Percentiles rank a stretch among this genome's conserved stretches.
Conservation (phyloP, 805 yeast species). For the Ogataea nitratoaversa region DNA sequence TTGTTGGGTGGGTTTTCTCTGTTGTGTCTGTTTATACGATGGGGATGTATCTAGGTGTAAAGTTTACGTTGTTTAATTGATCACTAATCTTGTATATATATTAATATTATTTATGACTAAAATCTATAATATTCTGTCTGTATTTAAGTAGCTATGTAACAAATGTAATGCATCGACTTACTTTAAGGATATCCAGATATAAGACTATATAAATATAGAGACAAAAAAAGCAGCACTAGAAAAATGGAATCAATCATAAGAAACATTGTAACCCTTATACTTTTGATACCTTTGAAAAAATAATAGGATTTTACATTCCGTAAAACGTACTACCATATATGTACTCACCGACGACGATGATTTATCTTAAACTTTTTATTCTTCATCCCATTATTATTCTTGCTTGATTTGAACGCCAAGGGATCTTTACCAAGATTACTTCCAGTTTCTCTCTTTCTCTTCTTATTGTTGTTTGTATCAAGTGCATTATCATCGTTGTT, state of each 20-base stretch:
- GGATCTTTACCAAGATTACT: background rate
- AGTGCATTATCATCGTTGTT: background rate
- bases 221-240: too few relatives aligned
- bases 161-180: too few relatives aligned
- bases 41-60: too few relatives aligned
- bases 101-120: background rate
- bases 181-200: too few relatives aligned
- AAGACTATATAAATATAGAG: too few relatives aligned
- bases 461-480: slow-evolving; percentile 3
- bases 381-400: slow-evolving; percentile 5
- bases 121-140: background rate
- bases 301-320: too few relatives aligned
- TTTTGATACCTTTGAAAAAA: too few relatives aligned
- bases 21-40: background rate
- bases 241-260: too few relatives aligned
- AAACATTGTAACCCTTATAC: too few relatives aligned
- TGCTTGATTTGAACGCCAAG: background rate
- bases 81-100: background rate
- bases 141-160: too few relatives aligned
- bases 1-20: background rate
- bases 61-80: too few relatives aligned
- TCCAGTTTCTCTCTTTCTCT: slow-evolving; percentile 12
- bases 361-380: slow-evolving; percentile 11
- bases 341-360: background rate
- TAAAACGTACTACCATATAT: too few relatives aligned